Base-by-base conservation (phyloP, 306 rosid species). In the Cucurbita argyrosperma region DNA sequence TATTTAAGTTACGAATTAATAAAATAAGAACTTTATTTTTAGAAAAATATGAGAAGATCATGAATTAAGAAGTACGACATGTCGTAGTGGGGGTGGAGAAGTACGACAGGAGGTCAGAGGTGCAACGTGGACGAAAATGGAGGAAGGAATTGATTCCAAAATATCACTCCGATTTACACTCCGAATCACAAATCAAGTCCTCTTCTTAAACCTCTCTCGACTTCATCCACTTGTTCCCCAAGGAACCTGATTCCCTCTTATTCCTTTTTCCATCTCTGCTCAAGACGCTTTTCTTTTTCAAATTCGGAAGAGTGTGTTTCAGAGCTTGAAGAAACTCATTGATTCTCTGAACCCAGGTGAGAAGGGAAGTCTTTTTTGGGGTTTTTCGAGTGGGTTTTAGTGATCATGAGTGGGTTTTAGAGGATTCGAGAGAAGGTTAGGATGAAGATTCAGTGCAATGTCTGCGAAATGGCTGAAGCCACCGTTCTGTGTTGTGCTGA, bases 361-460 rank as follows among this genome's bases (percentile, higher is more conserved):
- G 12, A 21, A 38, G 18, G 39, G n/a, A 4, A 23, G 10, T 15
- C 51, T 16, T 14, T 69, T 35, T 18, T n/a, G n/a, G 75, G 81
- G 2, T 69, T 57, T 63, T 10, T 14, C 26, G 54, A 21, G 16
- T 1, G 42, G 7, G 21, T 46, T 16, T 71, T 13, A 1, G 30
- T 30, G 64, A 19, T 37, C 8, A 72, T 72, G 37, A 72, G 57
- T 60, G 43, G 70, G n/a, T 21, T 69, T 37, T 39, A 56, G 78
- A 49, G 57, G 37, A 7, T 59, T 45, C 35, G 6, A 4, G 43
- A 39, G 23, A 42, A 56, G 63, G 76, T 39, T 68, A 68, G 8
- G 79, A 95, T 95, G 99, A 95, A 91, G 90, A 95, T 95, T 88
- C 97, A 95, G 89, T 95, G 99, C 57, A 85, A 83, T 88, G 99